Evolutionary conservation across 768 basidiomycete genomes (phyloP).

Genomic region (Lactarius psammicola): DNA sequence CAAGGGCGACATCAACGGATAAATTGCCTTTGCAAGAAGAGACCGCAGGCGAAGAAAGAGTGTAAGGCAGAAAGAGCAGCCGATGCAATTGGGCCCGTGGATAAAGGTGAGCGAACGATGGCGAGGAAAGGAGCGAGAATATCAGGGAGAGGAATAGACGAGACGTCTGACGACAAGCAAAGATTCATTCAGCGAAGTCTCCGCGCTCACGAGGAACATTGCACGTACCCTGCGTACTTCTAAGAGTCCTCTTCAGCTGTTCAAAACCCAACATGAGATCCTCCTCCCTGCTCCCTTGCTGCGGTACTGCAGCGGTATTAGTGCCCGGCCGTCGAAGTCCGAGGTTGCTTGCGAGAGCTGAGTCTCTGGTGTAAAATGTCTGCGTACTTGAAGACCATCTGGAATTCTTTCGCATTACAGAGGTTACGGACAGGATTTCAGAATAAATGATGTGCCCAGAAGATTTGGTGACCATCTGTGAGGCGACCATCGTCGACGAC

Average conservation of each 20-base stretch:
- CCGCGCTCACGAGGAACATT: not conserved
- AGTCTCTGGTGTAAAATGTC: constrained; percentile 57
- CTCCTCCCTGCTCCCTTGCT: constrained; percentile 63
- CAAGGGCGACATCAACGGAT: constrained; percentile 62
- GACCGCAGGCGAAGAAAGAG: constrained; percentile 77
- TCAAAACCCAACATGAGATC: constrained; percentile 91
- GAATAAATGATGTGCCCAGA: constrained; percentile 79
- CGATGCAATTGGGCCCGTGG: constrained; percentile 97
- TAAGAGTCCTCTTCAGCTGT: constrained; percentile 72
- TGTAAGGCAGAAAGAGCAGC: constrained; percentile 85
- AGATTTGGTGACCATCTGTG: constrained; percentile 34
- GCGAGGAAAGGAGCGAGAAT: constrained; percentile 88
- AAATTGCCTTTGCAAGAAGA: constrained; percentile 60
- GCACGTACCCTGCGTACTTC: constrained; percentile 61
- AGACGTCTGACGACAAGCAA: constrained; percentile 49
- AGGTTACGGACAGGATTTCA: constrained; percentile 89
- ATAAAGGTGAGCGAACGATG: constrained; percentile 89
- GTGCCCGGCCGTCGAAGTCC: constrained; percentile 65
- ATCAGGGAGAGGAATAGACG: constrained; percentile 52
- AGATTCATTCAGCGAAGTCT: not conserved
- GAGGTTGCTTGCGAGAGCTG: constrained; percentile 68
- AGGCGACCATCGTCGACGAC: constrained; percentile 13
- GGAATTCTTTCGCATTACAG: constrained; percentile 96
- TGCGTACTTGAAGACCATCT: constrained; percentile 84
- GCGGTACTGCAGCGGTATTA: constrained; percentile 41